These are phyloP conservation scores for Boeremia exigua DNA, from an alignment of 2,329 filamentous ascomycete genomes.

Conservation along the genomic window DNA sequence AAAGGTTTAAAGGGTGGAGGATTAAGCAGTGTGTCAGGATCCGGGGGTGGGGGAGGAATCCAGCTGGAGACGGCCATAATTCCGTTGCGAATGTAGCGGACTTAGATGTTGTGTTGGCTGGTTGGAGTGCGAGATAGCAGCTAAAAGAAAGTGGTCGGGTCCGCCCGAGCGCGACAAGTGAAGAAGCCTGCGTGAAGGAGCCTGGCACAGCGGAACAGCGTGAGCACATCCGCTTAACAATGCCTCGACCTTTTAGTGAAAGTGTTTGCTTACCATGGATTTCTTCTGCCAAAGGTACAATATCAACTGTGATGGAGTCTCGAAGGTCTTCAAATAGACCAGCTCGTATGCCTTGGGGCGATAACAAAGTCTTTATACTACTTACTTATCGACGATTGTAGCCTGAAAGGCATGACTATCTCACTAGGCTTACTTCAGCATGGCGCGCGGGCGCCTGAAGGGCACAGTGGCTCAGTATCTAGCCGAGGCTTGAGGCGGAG, in stretches of 20 bases:
- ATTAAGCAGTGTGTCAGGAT: constrained; percentile 28
- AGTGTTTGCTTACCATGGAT: constrained; percentile 7
- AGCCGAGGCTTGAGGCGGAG: background rate
- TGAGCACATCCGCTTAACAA: constrained; percentile 6
- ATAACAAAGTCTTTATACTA: too few relatives aligned
- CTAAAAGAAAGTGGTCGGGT: background rate
- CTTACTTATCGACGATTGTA: too few relatives aligned
- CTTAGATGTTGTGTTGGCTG: background rate
- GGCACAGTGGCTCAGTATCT: too few relatives aligned
- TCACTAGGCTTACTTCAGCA: background rate
- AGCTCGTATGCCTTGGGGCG: too few relatives aligned
- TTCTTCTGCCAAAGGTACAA: background rate
- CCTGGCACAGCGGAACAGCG: background rate
- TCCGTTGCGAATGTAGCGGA: background rate
- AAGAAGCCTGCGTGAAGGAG: background rate
- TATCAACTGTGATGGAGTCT: background rate
- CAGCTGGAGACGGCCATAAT: constrained; percentile 27
- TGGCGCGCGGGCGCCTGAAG: too few relatives aligned
- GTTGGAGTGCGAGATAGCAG: background rate
- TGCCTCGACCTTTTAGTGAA: background rate
- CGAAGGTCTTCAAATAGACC: background rate
- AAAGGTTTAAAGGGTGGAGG: constrained; percentile 48
- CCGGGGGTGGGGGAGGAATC: constrained; percentile 30
- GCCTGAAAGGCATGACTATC: too few relatives aligned
- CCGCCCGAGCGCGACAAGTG: background rate